Evolutionary conservation across 352 stramenopile species (phyloP), one percentile per base, ranked within the genome.

Genomic region (Pythium grandisporangium): DNA sequence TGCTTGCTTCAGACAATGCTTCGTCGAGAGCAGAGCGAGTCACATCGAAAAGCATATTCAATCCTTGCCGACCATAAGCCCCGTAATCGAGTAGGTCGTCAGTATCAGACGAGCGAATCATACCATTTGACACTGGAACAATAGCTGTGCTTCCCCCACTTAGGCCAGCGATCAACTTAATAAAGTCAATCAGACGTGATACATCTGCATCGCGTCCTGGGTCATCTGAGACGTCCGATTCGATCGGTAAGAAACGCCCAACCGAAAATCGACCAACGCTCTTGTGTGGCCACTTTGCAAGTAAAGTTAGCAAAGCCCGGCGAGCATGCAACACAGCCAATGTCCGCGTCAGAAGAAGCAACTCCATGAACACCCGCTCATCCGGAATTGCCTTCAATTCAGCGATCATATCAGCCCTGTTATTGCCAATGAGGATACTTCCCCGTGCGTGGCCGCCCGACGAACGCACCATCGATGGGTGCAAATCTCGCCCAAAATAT

Each of bases 301-400:
- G 60, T 16, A 94, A 55, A 6, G 74, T 85, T 20, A 93, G 38
- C 48, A 94, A 35, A 20, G 80, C 70, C 19, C 78, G 66, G 3
- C 82, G 61, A 6, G 79, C 80, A 47, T 94, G 79, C 30, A 94
- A 63, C 27, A 94, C 83, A 30, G 82, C 75, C 37, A 94, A 62
- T 13, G 77, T 83, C 3, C 79, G 63, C 10, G 74, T 91, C 27
- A 88, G 53, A 13, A 88, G 54, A 33, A 93, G 45, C 19, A 90
- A 52, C 52, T 93, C 80, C 5, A 80, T 58, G 45, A 86, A 87
- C 6, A 91, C 66, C 4, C 75, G 75, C 45, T 74, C 77, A 47
- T 91, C 78, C 5, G 75, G 76, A 39, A 91, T 84, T 4, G 68
- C 61, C 48, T 86, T 88, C 25, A 91, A 65, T 48, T 88, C 78